Base-by-base conservation (phyloP, 2,329 filamentous ascomycete species). In the Bretziella fagacearum region DNA sequence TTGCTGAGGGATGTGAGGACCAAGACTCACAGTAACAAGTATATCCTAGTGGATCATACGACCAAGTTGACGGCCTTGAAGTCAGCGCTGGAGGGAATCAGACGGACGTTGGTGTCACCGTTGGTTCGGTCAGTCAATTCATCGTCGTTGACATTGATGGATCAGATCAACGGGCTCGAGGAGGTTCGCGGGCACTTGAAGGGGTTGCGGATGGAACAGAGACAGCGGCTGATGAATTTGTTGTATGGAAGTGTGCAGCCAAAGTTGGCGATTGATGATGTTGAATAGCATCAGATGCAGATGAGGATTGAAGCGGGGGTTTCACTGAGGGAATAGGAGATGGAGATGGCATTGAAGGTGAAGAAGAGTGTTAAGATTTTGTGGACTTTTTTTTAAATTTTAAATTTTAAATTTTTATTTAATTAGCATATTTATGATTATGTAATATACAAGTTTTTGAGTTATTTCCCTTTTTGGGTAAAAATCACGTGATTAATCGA, bases 11-110 rank as follows among this genome's bases (percentile, higher is more conserved):
- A 80, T 53, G 81, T 96, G 48, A 78, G 86, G 52, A 75, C 81
- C 50, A 82, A 81, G 56, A 94, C 87, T 1, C 77, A 94, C 20
- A 74, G 77, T 52, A 93, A 95, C 65, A 95, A 95, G 63, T 76
- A 78, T 53, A 72, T 93, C 29, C 71, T 96, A 6, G 77, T 91
- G 53, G 81, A 86, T 56, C 87, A 95, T 62, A 91, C 93, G 56
- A 77, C 81, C 51, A 81, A 83, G 52, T 73, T 96, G 32, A 69
- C 91, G 46, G 81, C 81, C 2, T 71, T 96, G 33, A 91, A 93
- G 59, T 79, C 84, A 8, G 89, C 84, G 54, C 73, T 96, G 13
- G 87, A 95, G 64, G 80, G 72, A n/a, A 67, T 94, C 40, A 70
- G 89, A 29, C 72, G 81, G 53, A 91, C 87, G 59, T 70, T 95